A percentile compares a stretch with the other conserved stretches of the same genome.
Evolutionary conservation across 2,329 filamentous ascomycete genomes (phyloP).

Genomic region (Nothomitra cinnamomea): DNA sequence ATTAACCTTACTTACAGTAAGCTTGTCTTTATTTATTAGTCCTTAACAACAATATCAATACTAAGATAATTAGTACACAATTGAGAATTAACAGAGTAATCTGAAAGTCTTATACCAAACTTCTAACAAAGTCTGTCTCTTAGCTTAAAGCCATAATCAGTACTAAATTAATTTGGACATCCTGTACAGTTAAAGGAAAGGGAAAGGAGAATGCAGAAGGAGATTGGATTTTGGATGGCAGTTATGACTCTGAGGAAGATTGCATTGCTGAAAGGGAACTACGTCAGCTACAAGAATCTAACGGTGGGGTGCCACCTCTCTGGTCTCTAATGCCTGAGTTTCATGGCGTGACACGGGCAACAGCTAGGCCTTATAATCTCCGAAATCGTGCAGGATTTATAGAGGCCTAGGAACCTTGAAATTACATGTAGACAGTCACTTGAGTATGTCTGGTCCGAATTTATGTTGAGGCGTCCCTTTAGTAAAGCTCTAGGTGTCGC

Average conservation of each 20-base stretch:
- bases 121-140: no score
- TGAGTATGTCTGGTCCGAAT: no score
- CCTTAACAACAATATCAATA: not conserved
- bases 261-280: not conserved
- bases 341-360: no score
- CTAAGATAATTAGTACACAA: not conserved
- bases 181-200: not conserved
- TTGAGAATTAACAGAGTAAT: no score
- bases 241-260: not conserved
- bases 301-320: not conserved
- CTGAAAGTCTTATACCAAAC: no score
- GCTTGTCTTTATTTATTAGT: not conserved
- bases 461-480: not conserved
- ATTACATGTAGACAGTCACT: no score
- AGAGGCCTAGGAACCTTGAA: not conserved
- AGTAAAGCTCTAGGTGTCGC: not conserved
- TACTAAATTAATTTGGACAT: not conserved
- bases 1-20: not conserved
- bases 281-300: not conserved
- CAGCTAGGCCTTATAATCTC: no score
- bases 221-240: not conserved
- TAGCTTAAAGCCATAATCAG: not conserved
- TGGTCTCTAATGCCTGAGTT: no score
- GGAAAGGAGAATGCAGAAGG: not conserved
- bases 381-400: not conserved